Base-by-base conservation (phyloP, 257 asterid genomes). In the Cynanchum wilfordii region DNA sequence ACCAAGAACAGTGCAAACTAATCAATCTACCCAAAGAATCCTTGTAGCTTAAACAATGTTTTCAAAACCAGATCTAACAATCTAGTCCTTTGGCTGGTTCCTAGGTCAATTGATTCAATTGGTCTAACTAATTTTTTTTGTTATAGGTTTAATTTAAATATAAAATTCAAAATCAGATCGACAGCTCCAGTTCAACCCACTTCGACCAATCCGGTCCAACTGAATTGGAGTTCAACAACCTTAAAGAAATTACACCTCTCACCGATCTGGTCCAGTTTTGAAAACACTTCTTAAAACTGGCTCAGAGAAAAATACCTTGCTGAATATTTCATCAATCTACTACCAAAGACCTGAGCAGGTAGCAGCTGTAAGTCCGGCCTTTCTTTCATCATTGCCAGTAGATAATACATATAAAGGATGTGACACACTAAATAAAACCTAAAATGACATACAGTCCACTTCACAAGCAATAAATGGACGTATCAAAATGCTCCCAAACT, bases 321-420 rank as follows among this genome's bases (percentile, higher is more conserved):
- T 17, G 68, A 55, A 49, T 60, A 66, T 42, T 77, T 85, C 96
- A 86, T 90, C 97, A 93, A 76, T 78, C 96, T 87, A 87, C 96
- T 87, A 86, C 98, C 93, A 81, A 84, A 80, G 77, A 82, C 8
- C 56, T 76, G 72, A 54, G 16, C 40, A 63, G 87, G 93, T 72
- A 81, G 97, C 92, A 89, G 96, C 97, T 74, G 86, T 88, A 88
- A 86, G 96, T 72, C 90, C 94, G 94, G 96, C 98, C 96, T 92
- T 90, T 92, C 78, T 88, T 29, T 88, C 94, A 84, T 90, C 96
- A 90, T 81, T 69, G 94, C 93, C 91, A 83, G 76, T 82, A 82
- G 75, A 60, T 13, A 20, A 44, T 54, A 66, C 56, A 22, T 56
- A 68, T 20, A 45, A 24, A 63, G 56, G 3, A 52, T 15, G 33